Conservation (phyloP, 768 basidiomycete genomes). For the Auriscalpium vulgare region DNA sequence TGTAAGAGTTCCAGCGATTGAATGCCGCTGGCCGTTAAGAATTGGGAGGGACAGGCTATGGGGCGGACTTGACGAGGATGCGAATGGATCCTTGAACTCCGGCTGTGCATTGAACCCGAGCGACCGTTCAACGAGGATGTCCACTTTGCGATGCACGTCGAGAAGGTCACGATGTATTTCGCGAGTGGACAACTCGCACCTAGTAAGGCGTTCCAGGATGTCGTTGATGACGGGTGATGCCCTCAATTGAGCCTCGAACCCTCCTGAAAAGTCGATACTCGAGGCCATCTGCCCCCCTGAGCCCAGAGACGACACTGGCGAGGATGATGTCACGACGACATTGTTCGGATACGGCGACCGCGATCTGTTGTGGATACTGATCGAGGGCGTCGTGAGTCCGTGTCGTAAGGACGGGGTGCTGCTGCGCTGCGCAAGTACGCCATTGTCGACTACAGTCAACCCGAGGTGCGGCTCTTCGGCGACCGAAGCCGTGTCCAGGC, state of each 20-base stretch:
- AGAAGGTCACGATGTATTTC: slow-evolving; percentile 69
- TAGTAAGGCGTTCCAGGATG: slow-evolving; percentile 63
- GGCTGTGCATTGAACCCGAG: slow-evolving; percentile 35
- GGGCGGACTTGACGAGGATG: slow-evolving; percentile 28
- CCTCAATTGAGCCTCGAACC: slow-evolving; percentile 68
- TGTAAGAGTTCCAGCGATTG: slow-evolving; percentile 49
- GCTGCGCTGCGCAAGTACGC: slow-evolving; percentile 2
- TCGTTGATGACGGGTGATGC: slow-evolving; percentile 70
- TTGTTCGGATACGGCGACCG: slow-evolving; percentile 36
- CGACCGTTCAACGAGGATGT: slow-evolving; percentile 64
- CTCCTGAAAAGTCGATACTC: slow-evolving; percentile 36
- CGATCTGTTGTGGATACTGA: slow-evolving; percentile 19
- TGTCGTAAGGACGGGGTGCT: slow-evolving; percentile 13
- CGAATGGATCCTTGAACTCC: slow-evolving; percentile 83
- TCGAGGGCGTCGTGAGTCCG: slow-evolving; percentile 7
- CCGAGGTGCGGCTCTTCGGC: slow-evolving; percentile 1
- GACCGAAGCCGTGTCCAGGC: slow-evolving; percentile 11
- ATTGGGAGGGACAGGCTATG: slow-evolving; percentile 19
- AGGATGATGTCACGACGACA: slow-evolving; percentile 50
- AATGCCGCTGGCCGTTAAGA: slow-evolving; percentile 46
- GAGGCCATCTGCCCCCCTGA: slow-evolving; percentile 59
- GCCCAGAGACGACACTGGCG: slow-evolving; percentile 72
- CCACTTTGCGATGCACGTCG: slow-evolving; percentile 72
- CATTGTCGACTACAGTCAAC: slow-evolving; percentile 5
- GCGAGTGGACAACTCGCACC: slow-evolving; percentile 60